phyloP scores from a whole-genome alignment of 2,329 filamentous ascomycete genomes.

The Ophiostoma ips region DNA sequence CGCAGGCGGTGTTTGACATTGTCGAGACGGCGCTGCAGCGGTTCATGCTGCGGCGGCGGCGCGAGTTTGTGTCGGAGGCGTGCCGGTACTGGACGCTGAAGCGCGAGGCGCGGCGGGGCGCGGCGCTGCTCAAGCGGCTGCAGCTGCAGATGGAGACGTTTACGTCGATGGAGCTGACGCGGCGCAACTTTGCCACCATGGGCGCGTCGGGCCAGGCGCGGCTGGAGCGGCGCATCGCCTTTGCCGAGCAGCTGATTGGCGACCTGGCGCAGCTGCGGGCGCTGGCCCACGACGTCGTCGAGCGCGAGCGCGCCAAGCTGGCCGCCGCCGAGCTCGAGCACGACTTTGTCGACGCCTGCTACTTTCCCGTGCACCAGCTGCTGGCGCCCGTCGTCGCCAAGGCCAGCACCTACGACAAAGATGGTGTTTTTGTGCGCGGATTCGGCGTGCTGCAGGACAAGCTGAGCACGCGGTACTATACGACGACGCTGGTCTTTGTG shows the following conservation, averaged over 20 bases:
- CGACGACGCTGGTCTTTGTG: constrained; percentile 42
- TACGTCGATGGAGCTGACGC: constrained; percentile 91
- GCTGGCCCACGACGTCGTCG: constrained; percentile 56
- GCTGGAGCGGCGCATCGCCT: constrained; percentile 72
- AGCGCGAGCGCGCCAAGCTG: constrained; percentile 65
- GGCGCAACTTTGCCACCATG: constrained; percentile 92
- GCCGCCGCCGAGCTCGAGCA: constrained; percentile 63
- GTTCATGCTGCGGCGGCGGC: constrained; percentile 69
- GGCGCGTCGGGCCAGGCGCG: constrained; percentile 68
- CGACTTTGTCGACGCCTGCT: constrained; percentile 73
- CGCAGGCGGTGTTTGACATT: constrained; percentile 71
- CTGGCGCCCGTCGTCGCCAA: constrained; percentile 68
- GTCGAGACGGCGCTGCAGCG: constrained; percentile 72
- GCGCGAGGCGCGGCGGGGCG: constrained; percentile 79
- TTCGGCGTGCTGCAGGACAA: constrained; percentile 35
- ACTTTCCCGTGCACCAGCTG: constrained; percentile 73
- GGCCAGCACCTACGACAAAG: constrained; percentile 55
- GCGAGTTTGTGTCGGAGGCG: constrained; percentile 82
- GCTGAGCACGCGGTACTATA: constrained; percentile 43
- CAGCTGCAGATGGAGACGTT: constrained; percentile 94
- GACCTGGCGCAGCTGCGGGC: constrained; percentile 66
- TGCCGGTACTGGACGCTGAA: constrained; percentile 98
- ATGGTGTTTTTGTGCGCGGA: constrained; percentile 43
- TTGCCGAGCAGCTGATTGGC: constrained; percentile 59
- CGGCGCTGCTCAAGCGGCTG: constrained; percentile 79